Base-by-base conservation (phyloP, 2,329 filamentous ascomycete species). In the Xylaria sp. region DNA sequence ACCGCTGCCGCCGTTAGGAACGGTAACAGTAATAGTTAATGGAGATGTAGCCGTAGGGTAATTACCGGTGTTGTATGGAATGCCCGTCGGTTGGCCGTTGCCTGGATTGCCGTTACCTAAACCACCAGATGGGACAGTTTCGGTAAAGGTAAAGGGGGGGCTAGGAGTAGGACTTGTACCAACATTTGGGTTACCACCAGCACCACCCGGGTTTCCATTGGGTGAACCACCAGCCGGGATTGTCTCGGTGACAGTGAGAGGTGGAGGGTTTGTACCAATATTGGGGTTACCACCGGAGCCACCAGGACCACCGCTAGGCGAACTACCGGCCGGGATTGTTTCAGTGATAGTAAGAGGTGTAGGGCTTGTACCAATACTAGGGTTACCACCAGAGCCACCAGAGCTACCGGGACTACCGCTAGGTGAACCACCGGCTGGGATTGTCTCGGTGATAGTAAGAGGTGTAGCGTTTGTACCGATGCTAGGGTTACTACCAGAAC, bases 1-100 rank as follows among this genome's bases (percentile, higher is more conserved):
- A 29, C 62, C 40, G 18, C 37, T 51, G 42, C 54, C 65, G 32
- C 65, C 68, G 60, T 67, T 68, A 32, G 69, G 63, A 54, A 69
- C 50, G 5, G 69, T 71, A n/a, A 69, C 60, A 16, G 69, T 69
- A 27, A 66, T 59, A 44, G 59, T 65, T 6, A n/a, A 68, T 62
- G 67, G 57, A 13, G 53, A 65, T 29, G 63, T 65, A 40, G 57
- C 16, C 35, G 40, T 35, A n/a, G 67, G 67, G 55, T 62, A 63
- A 35, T 63, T 68, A 40, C 63, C 58, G 4, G 60, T 59, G 53
- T 53, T 29, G 18, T 69, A 66, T 21, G 69, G 69, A 44, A n/a
- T 48, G 37, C 66, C 66, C 5, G 62, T 60, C 16, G 69, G 58
- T 35, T 55, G 29, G 9, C 62, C 37, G 27, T 59, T 69, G 16